phyloP scores from a whole-genome alignment of 148 eudicot genomes.

The Spergularia marina region DNA sequence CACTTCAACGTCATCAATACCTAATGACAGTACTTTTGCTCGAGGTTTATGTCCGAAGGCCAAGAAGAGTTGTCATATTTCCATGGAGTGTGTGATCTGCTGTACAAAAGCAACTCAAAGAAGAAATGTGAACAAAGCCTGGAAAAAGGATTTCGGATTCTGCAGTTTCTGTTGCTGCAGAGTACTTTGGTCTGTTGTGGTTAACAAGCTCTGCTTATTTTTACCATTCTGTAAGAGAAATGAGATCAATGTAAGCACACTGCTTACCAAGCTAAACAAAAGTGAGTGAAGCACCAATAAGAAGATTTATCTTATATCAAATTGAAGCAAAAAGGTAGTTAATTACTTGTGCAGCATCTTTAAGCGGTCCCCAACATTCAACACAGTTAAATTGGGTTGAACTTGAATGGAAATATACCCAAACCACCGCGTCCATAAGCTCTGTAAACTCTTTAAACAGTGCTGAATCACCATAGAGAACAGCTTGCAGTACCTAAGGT shows the following conservation, averaged over 20 bases:
- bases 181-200: constrained; percentile 33
- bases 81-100: constrained; percentile 18
- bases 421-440: constrained; percentile 66
- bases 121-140: constrained; percentile 71
- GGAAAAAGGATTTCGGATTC: constrained; percentile 66
- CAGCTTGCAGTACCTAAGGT: constrained; percentile 71
- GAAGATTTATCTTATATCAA: not conserved
- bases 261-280: not conserved
- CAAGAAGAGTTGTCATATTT: constrained; percentile 10
- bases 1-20: not conserved
- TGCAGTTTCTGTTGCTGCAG: constrained; percentile 35
- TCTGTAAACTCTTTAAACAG: constrained; percentile 62
- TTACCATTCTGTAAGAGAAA: constrained; percentile 40
- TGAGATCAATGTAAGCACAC: not conserved
- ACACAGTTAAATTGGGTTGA: constrained; percentile 63
- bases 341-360: constrained; percentile 73
- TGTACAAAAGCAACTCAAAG: constrained; percentile 42
- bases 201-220: constrained; percentile 28
- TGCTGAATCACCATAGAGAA: constrained; percentile 67
- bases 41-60: not conserved
- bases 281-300: not conserved
- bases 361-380: constrained; percentile 84
- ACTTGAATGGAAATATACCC: constrained; percentile 86
- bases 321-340: not conserved
- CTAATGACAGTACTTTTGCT: constrained; percentile 1